Evolutionary conservation across 225 moss, liverwort and hornwort genomes (phyloP).

Genomic region (Takakia lepidozioides): DNA sequence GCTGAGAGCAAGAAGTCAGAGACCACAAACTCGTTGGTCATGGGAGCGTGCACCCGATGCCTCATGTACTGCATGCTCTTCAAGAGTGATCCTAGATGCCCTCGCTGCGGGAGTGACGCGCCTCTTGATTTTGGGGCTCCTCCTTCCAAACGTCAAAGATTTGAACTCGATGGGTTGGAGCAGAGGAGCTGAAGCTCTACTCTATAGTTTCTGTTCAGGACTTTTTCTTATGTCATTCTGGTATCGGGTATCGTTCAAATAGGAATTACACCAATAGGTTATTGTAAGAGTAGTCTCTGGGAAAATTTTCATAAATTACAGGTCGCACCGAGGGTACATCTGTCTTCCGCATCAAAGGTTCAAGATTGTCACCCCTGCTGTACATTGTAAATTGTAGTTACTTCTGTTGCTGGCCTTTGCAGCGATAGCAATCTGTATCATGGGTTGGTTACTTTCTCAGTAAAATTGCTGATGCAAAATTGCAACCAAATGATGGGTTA

Average conservation of each 20-base stretch:
- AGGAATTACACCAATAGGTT: too few species aligned
- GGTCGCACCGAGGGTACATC: conserved; percentile 4
- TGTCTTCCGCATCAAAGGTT: neutral
- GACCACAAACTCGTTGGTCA: conserved; percentile 20
- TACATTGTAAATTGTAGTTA: conserved; percentile 48
- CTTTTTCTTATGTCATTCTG: too few species aligned
- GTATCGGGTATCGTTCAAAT: too few species aligned
- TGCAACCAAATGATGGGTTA: too few species aligned
- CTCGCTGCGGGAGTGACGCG: conserved; percentile 34
- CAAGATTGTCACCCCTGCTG: conserved; percentile 8
- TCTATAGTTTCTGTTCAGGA: too few species aligned
- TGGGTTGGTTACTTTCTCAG: conserved; percentile 20
- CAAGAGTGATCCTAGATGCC: conserved; percentile 42
- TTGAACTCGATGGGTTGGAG: neutral
- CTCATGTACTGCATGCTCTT: conserved; percentile 46
- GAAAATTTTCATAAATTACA: neutral
- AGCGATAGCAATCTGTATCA: conserved; percentile 43
- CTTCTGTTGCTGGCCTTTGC: conserved; percentile 9
- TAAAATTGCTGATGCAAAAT: conserved; percentile 10
- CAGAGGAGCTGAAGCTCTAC: neutral
- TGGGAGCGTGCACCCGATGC: conserved; percentile 48
- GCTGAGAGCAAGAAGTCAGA: conserved; percentile 29
- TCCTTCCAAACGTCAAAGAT: conserved; percentile 27
- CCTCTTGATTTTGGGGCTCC: conserved; percentile 39
- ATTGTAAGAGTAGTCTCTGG: neutral